phyloP scores from a whole-genome alignment of 257 asterid genomes.

The Solanum peruvianum region DNA sequence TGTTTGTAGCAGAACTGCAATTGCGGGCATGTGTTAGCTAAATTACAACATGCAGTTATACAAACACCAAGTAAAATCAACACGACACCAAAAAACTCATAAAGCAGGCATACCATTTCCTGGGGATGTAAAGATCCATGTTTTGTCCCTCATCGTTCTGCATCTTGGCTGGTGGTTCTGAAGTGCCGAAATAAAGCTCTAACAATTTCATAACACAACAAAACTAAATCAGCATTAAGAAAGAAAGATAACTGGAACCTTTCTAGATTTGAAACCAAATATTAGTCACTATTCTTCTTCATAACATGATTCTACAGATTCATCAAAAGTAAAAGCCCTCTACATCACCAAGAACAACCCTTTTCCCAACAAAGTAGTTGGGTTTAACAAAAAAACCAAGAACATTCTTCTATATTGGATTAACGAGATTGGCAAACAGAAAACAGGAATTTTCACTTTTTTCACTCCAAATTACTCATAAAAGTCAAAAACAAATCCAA shows the following conservation, averaged over 20 bases:
- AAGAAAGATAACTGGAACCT: not conserved
- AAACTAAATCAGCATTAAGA: not conserved
- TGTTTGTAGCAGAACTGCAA: conserved; percentile 79
- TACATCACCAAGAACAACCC: not conserved
- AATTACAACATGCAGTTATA: not conserved
- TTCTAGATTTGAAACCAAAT: not conserved
- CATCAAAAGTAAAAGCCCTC: not conserved
- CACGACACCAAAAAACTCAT: not conserved
- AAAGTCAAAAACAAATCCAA: not conserved
- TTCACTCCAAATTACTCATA: not conserved
- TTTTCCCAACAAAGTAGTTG: not conserved
- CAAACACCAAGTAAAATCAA: not conserved
- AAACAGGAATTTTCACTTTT: not conserved
- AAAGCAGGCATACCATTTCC: conserved; percentile 35
- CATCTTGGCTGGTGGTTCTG: conserved; percentile 24
- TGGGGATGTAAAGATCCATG: conserved; percentile 62
- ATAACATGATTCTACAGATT: not conserved
- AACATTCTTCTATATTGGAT: no score
- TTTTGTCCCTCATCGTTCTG: conserved; percentile 67
- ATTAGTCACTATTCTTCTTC: not conserved
- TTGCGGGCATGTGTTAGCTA: not conserved
- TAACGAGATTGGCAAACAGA: no score
- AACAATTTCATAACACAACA: not conserved
- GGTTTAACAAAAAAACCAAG: no score
- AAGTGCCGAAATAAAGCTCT: not conserved